Evolutionary conservation across 345 rosid genomes (phyloP), one percentile per base, ranked within the genome.

Genomic region (Psidium friedrichsthalianum): DNA sequence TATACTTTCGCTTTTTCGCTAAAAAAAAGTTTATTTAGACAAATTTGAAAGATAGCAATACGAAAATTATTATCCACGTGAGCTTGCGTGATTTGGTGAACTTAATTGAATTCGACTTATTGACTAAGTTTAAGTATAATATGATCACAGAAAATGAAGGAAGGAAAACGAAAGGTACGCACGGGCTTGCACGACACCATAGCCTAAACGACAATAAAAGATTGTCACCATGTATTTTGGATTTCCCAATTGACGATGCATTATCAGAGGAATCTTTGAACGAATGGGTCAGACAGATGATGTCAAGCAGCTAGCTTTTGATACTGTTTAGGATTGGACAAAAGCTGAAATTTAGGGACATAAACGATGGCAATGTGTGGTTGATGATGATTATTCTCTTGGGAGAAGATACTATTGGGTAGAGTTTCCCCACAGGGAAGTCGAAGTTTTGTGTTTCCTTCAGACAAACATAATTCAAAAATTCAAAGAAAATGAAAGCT

Each of bases 31-130:
- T 64, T 32, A 29, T 32, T 29, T 27, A 12, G 83, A 51, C 29
- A 10, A 32, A 21, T 25, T 78, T n/a, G 8, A 78, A 42, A 21
- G 52, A 78, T 88, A 61, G 92, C 94, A 58, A 93, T 92, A 88
- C 94, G 90, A 87, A 61, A 61, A 61, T 61, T 5, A 27, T 61
- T 61, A 61, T 27, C 44, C 1, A 64, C 44, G 8, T 8, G 44
- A 16, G 0, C 16, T 27, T 7, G 8, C 10, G 12, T 8, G 76
- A 32, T 64, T 2, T 11, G 6, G 22, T 64, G 6, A 11, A 29
- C 9, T 32, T 64, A 9, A 64, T 32, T 32, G 44, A 64, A 64
- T 10, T 64, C 22, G 76, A 16, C 76, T 64, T 16, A 32, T 16
- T 32, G 18, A 6, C 4, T 64, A 64, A 7, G 44, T 64, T 32